Evolutionary conservation across 176 grass and related monocot species (phyloP).

Genomic region (Dactylis glomerata): DNA sequence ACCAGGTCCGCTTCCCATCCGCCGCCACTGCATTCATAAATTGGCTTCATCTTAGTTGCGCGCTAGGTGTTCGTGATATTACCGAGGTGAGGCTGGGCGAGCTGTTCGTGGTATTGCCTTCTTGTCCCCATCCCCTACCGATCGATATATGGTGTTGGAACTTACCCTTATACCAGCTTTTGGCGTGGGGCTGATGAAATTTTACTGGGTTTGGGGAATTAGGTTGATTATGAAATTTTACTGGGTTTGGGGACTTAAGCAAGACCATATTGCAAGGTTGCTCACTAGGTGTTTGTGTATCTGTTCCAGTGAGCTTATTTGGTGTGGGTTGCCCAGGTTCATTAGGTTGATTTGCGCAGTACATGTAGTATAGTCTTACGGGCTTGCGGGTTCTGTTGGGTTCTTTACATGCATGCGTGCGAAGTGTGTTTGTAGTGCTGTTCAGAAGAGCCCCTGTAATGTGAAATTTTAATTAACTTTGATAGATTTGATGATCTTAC

Average conservation of each 20-base stretch:
- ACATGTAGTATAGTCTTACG: neutral
- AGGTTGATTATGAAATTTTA: no score
- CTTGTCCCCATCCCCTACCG: neutral
- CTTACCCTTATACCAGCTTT: neutral
- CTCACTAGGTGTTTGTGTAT: neutral
- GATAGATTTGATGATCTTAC: neutral
- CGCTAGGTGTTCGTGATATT: neutral
- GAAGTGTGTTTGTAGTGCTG: neutral
- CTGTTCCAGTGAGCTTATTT: neutral
- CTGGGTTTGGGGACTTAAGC: neutral
- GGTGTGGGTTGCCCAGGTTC: neutral
- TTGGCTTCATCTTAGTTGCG: neutral
- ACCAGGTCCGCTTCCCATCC: conserved; percentile 15
- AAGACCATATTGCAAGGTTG: neutral
- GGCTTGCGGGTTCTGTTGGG: neutral
- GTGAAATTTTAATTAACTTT: neutral
- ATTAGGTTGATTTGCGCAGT: neutral
- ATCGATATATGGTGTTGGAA: neutral
- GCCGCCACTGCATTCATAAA: neutral
- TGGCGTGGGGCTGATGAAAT: neutral
- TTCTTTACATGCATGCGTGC: neutral
- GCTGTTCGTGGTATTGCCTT: conserved; percentile 17
- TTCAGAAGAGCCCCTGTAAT: neutral
- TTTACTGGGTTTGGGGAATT: neutral
- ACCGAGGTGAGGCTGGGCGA: neutral